Base-by-base conservation (phyloP, 2,329 filamentous ascomycete genomes). In the Lasiodiplodia gonubiensis region DNA sequence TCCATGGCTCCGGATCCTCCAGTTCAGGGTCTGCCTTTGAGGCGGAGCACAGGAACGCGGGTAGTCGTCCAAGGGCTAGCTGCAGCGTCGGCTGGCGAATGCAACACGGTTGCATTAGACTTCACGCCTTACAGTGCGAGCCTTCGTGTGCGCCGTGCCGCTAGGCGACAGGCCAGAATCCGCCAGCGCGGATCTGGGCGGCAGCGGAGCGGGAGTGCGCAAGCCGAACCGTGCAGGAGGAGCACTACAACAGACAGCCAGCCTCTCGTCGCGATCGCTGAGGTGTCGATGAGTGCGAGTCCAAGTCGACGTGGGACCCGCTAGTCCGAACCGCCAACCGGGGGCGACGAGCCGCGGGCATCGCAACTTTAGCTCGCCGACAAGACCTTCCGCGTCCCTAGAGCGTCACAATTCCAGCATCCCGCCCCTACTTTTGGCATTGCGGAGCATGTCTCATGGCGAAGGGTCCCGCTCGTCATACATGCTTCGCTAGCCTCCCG, bases 281-380 rank as follows among this genome's bases (percentile, higher is more conserved):
- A 7, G 37, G 37, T 39, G 39, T 42, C 18, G 39, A 18, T 18
- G 39, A 33, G 30, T 33, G 30, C 30, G 8, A 25, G 33, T 21
- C 16, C 25, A 11, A 21, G n/a, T 59, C 55, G 55, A 48, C 55
- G 39, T 57, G 54, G 54, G 54, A n/a, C 54, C 35, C 54, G 23
- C 23, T 61, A 61, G 39, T 11, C 57, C 18, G 25, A 23, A 33
- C 42, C 42, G 23, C 39, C 16, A 33, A 16, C 57, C 57, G 57
- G 57, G 57, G 42, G 57, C 57, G 57, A 21, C 57, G 39, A 49
- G 39, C 57, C 57, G 42, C 25, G 57, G 57, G 57, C 57, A 61
- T 33, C 39, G 57, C 57, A 61, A 33, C 57, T 18, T 25, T 23
- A 2, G 39, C 35, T 49, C 42, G n/a, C 12, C 33, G 23, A 42